Conservation (phyloP, 2,329 filamentous ascomycete genomes). For the Niveomyces coronatus region DNA sequence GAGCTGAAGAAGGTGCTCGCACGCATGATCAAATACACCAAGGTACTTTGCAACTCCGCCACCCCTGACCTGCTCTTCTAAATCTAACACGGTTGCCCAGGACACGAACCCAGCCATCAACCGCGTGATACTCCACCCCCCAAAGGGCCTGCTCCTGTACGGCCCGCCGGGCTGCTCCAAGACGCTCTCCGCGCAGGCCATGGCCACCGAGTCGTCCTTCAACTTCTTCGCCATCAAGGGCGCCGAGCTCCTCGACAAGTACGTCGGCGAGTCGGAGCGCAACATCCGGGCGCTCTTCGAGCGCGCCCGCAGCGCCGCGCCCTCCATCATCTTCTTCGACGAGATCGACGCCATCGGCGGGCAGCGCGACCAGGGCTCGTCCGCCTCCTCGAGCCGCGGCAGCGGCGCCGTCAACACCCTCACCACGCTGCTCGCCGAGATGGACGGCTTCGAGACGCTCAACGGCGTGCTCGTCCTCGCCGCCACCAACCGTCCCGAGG, state of each 20-base stretch:
- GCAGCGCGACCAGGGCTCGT: conserved; percentile 35
- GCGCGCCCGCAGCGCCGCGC: conserved; percentile 73
- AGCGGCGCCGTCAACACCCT: conserved; percentile 64
- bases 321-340: conserved; percentile 94
- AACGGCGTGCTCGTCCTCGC: conserved; percentile 79
- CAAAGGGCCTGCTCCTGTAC: conserved; percentile 80
- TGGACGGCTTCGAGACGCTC: conserved; percentile 86
- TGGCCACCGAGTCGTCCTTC: conserved; percentile 80
- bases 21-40: conserved; percentile 35
- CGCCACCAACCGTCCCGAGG: conserved; percentile 83
- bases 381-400: conserved; percentile 14
- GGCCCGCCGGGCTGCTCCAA: conserved; percentile 93
- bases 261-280: conserved; percentile 88
- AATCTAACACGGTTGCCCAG: conserved; percentile 12
- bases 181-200: conserved; percentile 81
- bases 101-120: conserved; percentile 22
- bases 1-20: conserved; percentile 56
- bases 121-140: conserved; percentile 41
- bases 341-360: conserved; percentile 82
- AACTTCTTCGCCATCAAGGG: conserved; percentile 95
- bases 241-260: conserved; percentile 90
- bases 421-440: conserved; percentile 82
- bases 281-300: conserved; percentile 77
- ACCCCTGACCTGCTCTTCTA: conserved; percentile 3
- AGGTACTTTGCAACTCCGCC: conserved; percentile 15